Percentiles rank a stretch among this genome's conserved stretches.
Evolutionary conservation across 768 basidiomycete genomes (phyloP).

Genomic region (Trametes elegans): DNA sequence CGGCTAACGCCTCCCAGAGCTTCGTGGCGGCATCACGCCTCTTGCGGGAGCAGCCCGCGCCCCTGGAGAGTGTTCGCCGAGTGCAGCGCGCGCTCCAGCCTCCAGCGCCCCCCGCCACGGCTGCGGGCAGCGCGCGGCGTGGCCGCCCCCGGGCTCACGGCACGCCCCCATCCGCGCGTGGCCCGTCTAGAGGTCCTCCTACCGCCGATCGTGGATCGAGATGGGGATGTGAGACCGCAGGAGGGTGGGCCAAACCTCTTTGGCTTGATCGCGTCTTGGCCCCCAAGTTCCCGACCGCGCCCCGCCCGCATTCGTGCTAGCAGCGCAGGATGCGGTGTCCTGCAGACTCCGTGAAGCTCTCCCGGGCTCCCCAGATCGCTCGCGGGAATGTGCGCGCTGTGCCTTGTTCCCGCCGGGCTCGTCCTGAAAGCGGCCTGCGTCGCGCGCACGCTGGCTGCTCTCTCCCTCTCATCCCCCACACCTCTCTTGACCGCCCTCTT

Average conservation of each 20-base stretch:
- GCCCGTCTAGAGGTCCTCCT: no score
- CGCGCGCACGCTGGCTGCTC: background rate
- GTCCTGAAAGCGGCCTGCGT: background rate
- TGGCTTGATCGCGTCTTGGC: conserved; percentile 7
- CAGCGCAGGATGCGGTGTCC: background rate
- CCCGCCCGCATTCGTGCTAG: conserved; percentile 8
- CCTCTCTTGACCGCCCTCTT: background rate
- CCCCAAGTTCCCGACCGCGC: conserved; percentile 2
- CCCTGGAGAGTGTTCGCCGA: background rate
- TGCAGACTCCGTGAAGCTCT: background rate
- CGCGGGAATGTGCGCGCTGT: conserved; percentile 1
- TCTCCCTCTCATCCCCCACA: background rate
- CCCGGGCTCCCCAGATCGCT: background rate
- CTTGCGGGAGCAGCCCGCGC: no score
- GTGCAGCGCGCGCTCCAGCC: background rate
- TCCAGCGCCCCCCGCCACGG: background rate
- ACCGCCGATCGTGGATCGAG: no score
- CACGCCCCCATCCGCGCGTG: no score
- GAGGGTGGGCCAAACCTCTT: background rate
- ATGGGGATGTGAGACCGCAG: conserved; percentile 2
- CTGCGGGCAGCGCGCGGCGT: background rate
- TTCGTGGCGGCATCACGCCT: conserved; percentile 1
- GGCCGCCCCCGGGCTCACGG: background rate
- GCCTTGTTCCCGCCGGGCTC: conserved; percentile 5
- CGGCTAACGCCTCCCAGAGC: conserved; percentile 2